Percentiles rank a stretch among this genome's conserved stretches.
phyloP scores from a whole-genome alignment of 164 flowering plant species.

The Chimonanthus salicifolius region DNA sequence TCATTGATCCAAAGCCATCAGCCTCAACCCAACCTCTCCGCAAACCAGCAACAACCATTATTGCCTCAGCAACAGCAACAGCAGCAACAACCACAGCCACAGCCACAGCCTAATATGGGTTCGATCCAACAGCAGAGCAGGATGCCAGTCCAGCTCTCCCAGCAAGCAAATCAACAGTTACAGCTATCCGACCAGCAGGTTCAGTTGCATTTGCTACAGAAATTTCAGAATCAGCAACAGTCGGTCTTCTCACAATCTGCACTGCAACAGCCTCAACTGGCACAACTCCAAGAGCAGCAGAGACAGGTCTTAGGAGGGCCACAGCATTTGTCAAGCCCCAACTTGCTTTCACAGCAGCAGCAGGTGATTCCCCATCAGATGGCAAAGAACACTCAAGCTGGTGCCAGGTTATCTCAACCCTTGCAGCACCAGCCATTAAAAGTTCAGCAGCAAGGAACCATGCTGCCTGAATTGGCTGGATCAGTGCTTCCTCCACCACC shows the following conservation, averaged over 20 bases:
- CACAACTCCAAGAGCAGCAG: conserved; percentile 60
- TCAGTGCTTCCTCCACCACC: conserved; percentile 29
- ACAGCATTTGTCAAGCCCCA: conserved; percentile 50
- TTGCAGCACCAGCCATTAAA: conserved; percentile 37
- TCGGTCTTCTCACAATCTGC: conserved; percentile 51
- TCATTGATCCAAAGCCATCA: conserved; percentile 50
- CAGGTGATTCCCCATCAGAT: conserved; percentile 38
- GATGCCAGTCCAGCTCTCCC: conserved; percentile 32
- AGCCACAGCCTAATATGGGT: conserved; percentile 21
- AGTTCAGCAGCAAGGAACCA: conserved; percentile 46
- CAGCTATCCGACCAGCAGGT: conserved; percentile 61
- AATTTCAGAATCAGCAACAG: conserved; percentile 76
- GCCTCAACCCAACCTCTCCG: conserved; percentile 46
- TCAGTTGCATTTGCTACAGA: conserved; percentile 70
- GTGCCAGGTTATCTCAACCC: conserved; percentile 37
- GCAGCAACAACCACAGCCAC: conserved; percentile 13
- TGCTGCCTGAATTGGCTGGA: conserved; percentile 48
- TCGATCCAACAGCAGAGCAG: conserved; percentile 46
- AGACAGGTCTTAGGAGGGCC: conserved; percentile 53
- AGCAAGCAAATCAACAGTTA: conserved; percentile 49
- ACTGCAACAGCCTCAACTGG: conserved; percentile 43
- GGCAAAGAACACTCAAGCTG: conserved; percentile 34
- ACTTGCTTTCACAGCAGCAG: conserved; percentile 41
- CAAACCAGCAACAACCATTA: conserved; percentile 18
- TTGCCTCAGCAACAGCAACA: conserved; percentile 15